Percentiles rank a stretch among this genome's conserved stretches.
These are phyloP conservation scores for Achlya hypogyna DNA, from an alignment of 352 stramenopile species.

Conservation along the genomic window DNA sequence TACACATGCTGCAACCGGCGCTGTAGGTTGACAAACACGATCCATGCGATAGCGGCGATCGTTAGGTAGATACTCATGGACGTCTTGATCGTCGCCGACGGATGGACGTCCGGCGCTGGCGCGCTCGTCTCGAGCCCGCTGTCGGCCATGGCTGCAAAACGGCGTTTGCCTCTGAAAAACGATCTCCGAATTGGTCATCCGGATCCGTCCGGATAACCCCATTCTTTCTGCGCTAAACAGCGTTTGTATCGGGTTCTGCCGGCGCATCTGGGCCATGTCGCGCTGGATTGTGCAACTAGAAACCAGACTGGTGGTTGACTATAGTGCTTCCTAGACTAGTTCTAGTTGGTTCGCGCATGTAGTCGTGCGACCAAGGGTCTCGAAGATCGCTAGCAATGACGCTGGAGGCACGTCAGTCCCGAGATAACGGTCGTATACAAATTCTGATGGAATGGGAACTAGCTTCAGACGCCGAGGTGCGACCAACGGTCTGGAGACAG, in stretches of 20 bases:
- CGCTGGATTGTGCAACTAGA: not conserved
- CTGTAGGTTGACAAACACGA: conserved; percentile 56
- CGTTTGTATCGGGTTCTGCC: not conserved
- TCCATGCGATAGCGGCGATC: conserved; percentile 33
- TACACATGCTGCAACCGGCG: conserved; percentile 45
- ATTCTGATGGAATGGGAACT: too few relatives aligned
- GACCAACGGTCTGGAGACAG: too few relatives aligned
- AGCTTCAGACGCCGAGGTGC: too few relatives aligned
- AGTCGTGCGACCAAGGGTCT: too few relatives aligned
- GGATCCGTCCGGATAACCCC: conserved; percentile 2
- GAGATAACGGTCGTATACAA: too few relatives aligned
- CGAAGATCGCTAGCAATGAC: too few relatives aligned
- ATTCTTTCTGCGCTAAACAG: too few relatives aligned
- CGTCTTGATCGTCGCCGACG: conserved; percentile 57
- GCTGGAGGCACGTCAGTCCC: too few relatives aligned
- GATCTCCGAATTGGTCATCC: not conserved
- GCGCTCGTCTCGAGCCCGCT: conserved; percentile 8
- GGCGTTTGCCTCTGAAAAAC: not conserved
- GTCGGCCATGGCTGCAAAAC: not conserved
- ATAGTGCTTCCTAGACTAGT: too few relatives aligned
- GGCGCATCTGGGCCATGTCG: not conserved
- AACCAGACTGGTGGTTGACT: too few relatives aligned
- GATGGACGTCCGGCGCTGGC: conserved; percentile 35
- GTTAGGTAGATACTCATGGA: conserved; percentile 58
- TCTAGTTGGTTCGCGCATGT: too few relatives aligned